A percentile compares a stretch with the other conserved stretches of the same genome.
Conservation (phyloP, 306 rosid genomes). For the Canavalia gladiata region DNA sequence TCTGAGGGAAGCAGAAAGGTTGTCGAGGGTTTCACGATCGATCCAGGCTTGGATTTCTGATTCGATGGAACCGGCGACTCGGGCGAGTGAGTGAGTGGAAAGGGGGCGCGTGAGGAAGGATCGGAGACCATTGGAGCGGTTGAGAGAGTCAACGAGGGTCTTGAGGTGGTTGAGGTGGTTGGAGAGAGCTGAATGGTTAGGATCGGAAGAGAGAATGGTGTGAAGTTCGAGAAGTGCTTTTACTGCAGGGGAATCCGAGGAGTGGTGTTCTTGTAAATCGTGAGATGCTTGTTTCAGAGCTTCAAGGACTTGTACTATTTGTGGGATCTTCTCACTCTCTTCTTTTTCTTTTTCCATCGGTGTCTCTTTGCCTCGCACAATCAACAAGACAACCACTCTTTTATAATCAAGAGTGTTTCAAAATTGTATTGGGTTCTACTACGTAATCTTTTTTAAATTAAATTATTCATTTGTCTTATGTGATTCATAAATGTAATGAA, state of each 20-base stretch:
- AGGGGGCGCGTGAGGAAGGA: conserved; percentile 77
- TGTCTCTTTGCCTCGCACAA: background rate
- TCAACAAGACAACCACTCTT: too few species aligned
- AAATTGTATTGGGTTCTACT: too few species aligned
- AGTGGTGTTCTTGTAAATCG: conserved; percentile 57
- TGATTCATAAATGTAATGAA: too few species aligned
- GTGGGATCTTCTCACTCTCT: conserved; percentile 49
- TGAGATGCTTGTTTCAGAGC: conserved; percentile 90
- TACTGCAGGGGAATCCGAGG: conserved; percentile 70
- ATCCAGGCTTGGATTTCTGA: conserved; percentile 90
- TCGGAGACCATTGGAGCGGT: conserved; percentile 42
- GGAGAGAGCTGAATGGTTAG: conserved; percentile 63
- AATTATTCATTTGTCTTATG: too few species aligned
- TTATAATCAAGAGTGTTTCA: background rate
- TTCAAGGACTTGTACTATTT: conserved; percentile 72
- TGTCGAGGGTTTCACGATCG: conserved; percentile 70
- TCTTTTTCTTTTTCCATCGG: conserved; percentile 56
- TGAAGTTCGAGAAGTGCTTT: conserved; percentile 83
- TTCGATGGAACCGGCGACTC: conserved; percentile 73
- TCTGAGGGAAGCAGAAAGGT: conserved; percentile 50
- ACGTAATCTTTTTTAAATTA: background rate
- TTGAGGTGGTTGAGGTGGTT: conserved; percentile 71
- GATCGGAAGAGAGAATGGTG: conserved; percentile 68
- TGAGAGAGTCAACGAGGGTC: conserved; percentile 58
- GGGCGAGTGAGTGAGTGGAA: conserved; percentile 69